Base-by-base conservation (phyloP, 2,329 filamentous ascomycete species). In the Ophioceras dolichostomum region DNA sequence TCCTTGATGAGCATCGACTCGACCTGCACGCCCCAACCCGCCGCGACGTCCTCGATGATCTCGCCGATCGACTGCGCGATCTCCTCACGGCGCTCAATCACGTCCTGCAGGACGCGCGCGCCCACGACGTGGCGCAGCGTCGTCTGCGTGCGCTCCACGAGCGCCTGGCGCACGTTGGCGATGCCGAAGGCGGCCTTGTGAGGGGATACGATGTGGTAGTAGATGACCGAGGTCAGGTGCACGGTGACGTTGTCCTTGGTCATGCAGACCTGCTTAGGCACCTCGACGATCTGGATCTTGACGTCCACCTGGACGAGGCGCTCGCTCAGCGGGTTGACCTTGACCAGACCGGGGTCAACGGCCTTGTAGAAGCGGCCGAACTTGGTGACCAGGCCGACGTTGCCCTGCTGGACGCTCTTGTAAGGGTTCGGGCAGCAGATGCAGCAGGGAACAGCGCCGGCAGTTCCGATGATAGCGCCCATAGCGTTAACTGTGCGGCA, bases 1-100 rank as follows among this genome's bases (percentile, higher is more conserved):
- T 98, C 91, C 67, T 98, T 96, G 73, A 98, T 89, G 48, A 98
- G 78, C 89, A 98, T 98, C 54, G 81, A 88, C 70, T 96, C 91
- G 41, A 96, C 91, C 54, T 85, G 78, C 7, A 94, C 89, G 62
- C 91, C 91, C 91, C 91, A 98, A 43, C 85, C 86, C 10, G 76
- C 68, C 5, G 91, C 89, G 1, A 94, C 91, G 49, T 95, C 88
- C 56, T 96, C 91, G 50, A 98, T 96, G 50, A 96, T 96, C 61
- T 95, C 89, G 44, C 86, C 79, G 44, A 96, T 96, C 40, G 83
- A 91, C 62, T 88, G 80, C 2, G 91, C 91, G 49, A 98, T 83
- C 63, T 98, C 91, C 65, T 98, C 91, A 41, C 91, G 86, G 41
- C 91, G 87, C 68, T 98, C 91, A 50, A 98, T 96, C 31, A 98